These are phyloP conservation scores for Boletus sp. DNA, from an alignment of 768 basidiomycete species.

Conservation along the genomic window DNA sequence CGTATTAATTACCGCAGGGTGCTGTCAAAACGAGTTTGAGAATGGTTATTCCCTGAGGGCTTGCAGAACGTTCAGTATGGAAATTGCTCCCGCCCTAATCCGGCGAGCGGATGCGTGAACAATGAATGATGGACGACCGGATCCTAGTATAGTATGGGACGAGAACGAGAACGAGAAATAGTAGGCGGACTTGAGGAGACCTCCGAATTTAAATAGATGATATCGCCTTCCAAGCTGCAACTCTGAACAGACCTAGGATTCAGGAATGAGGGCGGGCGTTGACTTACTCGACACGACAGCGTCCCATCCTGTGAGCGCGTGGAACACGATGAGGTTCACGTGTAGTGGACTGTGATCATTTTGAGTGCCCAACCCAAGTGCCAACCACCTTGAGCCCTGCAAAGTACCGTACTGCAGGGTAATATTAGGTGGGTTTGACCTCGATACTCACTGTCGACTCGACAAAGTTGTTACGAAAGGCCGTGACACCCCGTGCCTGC, in stretches of 20 bases:
- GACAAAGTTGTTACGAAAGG: background rate
- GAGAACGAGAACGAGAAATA: background rate
- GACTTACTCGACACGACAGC: background rate
- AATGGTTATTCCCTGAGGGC: background rate
- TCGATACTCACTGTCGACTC: background rate
- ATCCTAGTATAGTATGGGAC: background rate
- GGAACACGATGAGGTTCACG: background rate
- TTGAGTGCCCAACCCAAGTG: too few relatives aligned
- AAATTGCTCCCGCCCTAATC: background rate
- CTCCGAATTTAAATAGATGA: background rate
- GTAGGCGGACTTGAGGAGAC: background rate
- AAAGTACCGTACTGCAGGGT: background rate
- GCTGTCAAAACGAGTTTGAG: background rate
- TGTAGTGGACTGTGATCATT: too few relatives aligned
- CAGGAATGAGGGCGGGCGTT: background rate
- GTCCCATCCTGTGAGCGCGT: background rate
- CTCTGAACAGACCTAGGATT: background rate
- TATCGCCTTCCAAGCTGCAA: background rate
- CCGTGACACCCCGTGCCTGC: background rate
- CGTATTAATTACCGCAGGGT: background rate
- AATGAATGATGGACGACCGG: background rate
- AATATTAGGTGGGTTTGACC: background rate
- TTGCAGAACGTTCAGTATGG: background rate
- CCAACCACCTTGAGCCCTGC: background rate
- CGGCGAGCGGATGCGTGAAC: background rate